These are phyloP conservation scores for Poterioochromonas sp. DNA, from an alignment of 352 stramenopile species.

Conservation along the genomic window DNA sequence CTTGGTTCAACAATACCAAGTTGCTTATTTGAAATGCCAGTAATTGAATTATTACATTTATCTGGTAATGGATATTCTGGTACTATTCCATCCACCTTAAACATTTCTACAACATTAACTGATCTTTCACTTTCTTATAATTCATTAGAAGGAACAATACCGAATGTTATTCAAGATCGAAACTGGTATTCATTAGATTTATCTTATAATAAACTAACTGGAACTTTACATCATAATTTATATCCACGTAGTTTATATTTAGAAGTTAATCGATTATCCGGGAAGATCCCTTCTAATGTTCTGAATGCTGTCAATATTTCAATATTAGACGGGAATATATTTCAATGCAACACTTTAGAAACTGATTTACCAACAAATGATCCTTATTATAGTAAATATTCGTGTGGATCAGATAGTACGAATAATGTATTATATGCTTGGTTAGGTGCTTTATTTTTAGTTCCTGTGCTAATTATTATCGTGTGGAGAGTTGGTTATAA, in stretches of 20 bases:
- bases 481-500: not conserved
- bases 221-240: slow-evolving; percentile 9
- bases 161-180: not conserved
- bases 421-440: slow-evolving; percentile 6
- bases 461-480: not conserved
- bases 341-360: not conserved
- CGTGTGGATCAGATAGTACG: slow-evolving; percentile 1
- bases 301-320: not conserved
- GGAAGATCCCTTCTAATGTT: not conserved
- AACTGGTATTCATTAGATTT: not conserved
- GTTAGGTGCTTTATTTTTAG: not conserved
- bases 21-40: not conserved
- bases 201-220: not conserved
- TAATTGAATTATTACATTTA: not conserved
- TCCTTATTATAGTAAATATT: not conserved
- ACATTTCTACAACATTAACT: not conserved
- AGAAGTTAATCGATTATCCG: slow-evolving; percentile 14
- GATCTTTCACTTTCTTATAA: slow-evolving; percentile 1
- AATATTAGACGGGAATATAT: slow-evolving; percentile 29
- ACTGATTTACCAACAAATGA: slow-evolving; percentile 5
- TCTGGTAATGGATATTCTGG: not conserved
- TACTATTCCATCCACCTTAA: not conserved
- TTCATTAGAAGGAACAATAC: not conserved
- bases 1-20: not conserved
- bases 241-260: not conserved